These are phyloP conservation scores for Gaertneriomyces semiglobifer DNA, from an alignment of 192 early-diverging fungal species.

Conservation along the genomic window DNA sequence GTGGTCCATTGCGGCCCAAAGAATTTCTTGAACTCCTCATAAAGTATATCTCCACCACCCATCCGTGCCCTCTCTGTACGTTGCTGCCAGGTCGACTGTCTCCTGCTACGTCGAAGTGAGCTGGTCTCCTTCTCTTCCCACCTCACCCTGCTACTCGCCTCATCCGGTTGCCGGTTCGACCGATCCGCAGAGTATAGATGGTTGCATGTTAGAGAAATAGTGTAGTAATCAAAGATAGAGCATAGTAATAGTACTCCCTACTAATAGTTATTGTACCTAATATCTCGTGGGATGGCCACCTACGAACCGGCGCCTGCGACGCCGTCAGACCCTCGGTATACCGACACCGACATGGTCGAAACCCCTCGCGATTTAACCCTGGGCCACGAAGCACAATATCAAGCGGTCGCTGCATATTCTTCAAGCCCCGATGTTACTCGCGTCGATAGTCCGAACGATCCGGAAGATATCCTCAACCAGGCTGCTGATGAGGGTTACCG, in stretches of 20 bases:
- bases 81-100: too few species aligned
- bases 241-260: too few species aligned
- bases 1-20: too few species aligned
- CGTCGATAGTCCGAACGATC: conserved; percentile 25
- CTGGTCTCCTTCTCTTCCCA: conserved; percentile 1
- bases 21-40: too few species aligned
- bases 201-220: not conserved
- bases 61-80: too few species aligned
- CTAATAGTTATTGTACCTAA: too few species aligned
- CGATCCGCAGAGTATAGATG: not conserved
- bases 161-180: not conserved
- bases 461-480: conserved; percentile 25
- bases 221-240: too few species aligned
- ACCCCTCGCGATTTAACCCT: not conserved
- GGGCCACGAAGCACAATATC: conserved; percentile 17
- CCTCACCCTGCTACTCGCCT: not conserved
- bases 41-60: too few species aligned
- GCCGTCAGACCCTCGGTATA: too few species aligned
- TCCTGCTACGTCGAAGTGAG: not conserved
- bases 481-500: conserved; percentile 25
- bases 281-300: too few species aligned
- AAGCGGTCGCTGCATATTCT: conserved; percentile 24
- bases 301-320: too few species aligned
- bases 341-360: conserved; percentile 1
- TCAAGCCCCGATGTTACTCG: not conserved